Evolutionary conservation across 306 rosid genomes (phyloP).

Genomic region (Malus sieversii): DNA sequence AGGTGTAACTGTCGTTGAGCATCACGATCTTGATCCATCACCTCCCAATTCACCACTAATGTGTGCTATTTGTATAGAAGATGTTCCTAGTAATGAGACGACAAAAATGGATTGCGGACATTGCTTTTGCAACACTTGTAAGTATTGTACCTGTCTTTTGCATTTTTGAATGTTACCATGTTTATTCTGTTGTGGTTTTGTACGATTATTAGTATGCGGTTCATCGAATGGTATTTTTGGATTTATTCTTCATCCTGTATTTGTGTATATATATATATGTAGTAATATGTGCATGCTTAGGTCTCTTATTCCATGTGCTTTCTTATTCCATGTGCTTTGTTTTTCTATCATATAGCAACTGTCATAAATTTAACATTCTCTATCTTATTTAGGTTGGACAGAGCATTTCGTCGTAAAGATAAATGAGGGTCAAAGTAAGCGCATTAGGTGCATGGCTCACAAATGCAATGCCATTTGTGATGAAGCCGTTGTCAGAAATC

Average conservation of each 20-base stretch:
- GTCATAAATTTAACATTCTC: neutral
- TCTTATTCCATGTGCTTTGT: neutral
- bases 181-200: neutral
- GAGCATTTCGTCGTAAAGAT: constrained; percentile 81
- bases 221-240: neutral
- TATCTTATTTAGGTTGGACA: constrained; percentile 64
- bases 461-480: constrained; percentile 87
- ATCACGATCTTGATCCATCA: constrained; percentile 20
- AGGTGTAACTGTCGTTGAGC: constrained; percentile 61
- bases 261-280: neutral
- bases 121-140: constrained; percentile 84
- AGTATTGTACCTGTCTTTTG: constrained; percentile 20
- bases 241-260: neutral
- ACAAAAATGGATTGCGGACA: constrained; percentile 93
- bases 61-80: constrained; percentile 82
- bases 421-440: constrained; percentile 93
- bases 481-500: constrained; percentile 60
- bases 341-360: neutral
- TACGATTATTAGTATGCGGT: neutral
- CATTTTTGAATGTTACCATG: neutral
- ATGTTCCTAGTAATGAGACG: constrained; percentile 45
- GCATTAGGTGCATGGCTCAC: constrained; percentile 85
- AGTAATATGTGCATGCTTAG: neutral
- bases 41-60: constrained; percentile 25
- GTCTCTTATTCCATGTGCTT: neutral